Evolutionary conservation across 768 basidiomycete genomes (phyloP).

Genomic region (Jaapia argillacea): DNA sequence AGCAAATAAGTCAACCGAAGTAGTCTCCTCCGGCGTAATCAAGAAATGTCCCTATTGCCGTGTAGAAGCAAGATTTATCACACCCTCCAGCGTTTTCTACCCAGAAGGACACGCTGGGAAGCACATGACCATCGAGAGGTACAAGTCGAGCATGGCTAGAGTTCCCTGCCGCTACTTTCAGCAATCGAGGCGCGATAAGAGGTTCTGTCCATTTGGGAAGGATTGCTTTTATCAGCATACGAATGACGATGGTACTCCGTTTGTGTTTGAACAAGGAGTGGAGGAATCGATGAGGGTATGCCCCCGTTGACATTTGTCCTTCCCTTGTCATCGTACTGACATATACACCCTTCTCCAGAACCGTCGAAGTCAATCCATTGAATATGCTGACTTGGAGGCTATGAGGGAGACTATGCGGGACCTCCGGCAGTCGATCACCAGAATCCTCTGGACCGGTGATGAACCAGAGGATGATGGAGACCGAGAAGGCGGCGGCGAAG

Average conservation of each 20-base stretch:
- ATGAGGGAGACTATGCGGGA: conserved; percentile 41
- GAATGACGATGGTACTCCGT: conserved; percentile 54
- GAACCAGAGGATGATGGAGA: conserved; percentile 3
- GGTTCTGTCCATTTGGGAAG: conserved; percentile 67
- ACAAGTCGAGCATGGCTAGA: conserved; percentile 65
- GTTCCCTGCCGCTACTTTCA: conserved; percentile 69
- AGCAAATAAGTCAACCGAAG: conserved; percentile 38
- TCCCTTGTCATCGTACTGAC: conserved; percentile 16
- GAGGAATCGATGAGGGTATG: conserved; percentile 44
- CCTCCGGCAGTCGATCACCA: conserved; percentile 20
- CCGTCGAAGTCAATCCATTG: conserved; percentile 21
- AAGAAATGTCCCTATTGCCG: conserved; percentile 81
- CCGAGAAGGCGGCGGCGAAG: too few relatives aligned
- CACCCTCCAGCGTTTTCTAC: conserved; percentile 64
- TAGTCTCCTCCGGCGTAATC: conserved; percentile 44
- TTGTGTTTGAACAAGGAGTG: conserved; percentile 45
- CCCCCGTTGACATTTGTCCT: conserved; percentile 13
- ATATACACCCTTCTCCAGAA: conserved; percentile 18
- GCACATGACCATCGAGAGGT: conserved; percentile 36
- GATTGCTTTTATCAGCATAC: conserved; percentile 77
- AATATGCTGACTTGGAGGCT: conserved; percentile 22
- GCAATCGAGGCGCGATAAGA: conserved; percentile 33
- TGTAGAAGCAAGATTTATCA: conserved; percentile 52
- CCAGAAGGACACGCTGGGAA: conserved; percentile 45
- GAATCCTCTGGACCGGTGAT: conserved; percentile 29